Evolutionary conservation across 306 rosid genomes (phyloP).

Genomic region (Benincasa hispida): DNA sequence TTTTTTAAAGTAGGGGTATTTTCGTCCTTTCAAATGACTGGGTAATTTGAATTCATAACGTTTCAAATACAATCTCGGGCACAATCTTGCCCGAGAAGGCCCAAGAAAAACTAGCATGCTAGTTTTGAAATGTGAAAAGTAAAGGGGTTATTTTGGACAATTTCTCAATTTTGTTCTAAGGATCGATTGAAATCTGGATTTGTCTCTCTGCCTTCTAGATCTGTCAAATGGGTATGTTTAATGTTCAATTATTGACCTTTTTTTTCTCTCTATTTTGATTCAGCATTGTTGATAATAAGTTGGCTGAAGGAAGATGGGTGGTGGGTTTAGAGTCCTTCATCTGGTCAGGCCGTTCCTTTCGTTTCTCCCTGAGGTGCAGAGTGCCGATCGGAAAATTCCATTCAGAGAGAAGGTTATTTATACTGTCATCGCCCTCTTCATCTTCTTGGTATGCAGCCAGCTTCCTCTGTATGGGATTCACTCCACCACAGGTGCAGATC

Average conservation of each 20-base stretch:
- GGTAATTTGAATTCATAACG: too few species aligned
- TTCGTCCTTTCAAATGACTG: too few species aligned
- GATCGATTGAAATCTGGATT: not conserved
- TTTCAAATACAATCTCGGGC: too few species aligned
- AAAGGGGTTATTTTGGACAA: too few species aligned
- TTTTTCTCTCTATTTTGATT: not conserved
- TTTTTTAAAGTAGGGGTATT: too few species aligned
- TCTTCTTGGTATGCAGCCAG: slow-evolving; percentile 89
- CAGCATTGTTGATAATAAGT: not conserved
- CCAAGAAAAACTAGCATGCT: too few species aligned
- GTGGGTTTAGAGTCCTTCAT: slow-evolving; percentile 94
- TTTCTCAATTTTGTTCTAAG: not conserved
- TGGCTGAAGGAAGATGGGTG: slow-evolving; percentile 48
- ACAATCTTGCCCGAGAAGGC: too few species aligned
- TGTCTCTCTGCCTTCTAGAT: not conserved
- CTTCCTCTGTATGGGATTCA: slow-evolving; percentile 92
- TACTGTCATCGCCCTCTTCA: slow-evolving; percentile 75
- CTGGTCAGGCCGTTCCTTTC: slow-evolving; percentile 84
- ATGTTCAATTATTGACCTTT: not conserved
- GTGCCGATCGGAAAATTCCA: slow-evolving; percentile 78
- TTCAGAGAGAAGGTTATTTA: slow-evolving; percentile 93
- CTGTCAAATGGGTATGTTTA: not conserved
- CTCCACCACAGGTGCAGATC: slow-evolving; percentile 92
- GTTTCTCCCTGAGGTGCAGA: slow-evolving; percentile 84
- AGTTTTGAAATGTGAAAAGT: too few species aligned